phyloP scores from a whole-genome alignment of 208 protist species.

The Herpetomonas muscarum region DNA sequence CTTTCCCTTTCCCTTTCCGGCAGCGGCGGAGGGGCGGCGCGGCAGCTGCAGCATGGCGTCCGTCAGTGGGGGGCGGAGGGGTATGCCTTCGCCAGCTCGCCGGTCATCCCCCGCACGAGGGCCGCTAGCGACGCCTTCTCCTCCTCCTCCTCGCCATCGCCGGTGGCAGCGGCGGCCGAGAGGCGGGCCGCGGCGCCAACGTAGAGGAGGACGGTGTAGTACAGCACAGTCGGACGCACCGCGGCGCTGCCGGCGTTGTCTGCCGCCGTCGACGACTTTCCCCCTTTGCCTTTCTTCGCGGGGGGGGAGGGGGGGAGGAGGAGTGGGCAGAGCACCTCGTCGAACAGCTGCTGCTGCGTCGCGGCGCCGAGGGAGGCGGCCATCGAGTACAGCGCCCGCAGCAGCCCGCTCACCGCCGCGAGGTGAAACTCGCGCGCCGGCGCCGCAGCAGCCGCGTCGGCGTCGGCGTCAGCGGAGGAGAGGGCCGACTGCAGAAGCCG shows the following conservation, averaged over 20 bases:
- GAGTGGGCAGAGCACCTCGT: conserved; percentile 17
- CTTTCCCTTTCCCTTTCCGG: background rate
- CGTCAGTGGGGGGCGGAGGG: no score
- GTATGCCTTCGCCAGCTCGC: no score
- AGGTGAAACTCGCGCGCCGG: conserved; percentile 6
- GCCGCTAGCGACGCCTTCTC: no score
- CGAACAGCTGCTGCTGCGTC: conserved; percentile 15
- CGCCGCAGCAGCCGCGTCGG: background rate
- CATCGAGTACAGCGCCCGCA: conserved; percentile 29
- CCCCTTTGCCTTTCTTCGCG: background rate
- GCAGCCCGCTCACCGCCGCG: conserved; percentile 11
- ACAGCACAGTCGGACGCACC: conserved; percentile 21
- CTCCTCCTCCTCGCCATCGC: conserved; percentile 6
- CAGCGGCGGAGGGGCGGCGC: no score
- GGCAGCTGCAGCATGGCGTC: no score
- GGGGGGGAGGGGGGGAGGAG: background rate
- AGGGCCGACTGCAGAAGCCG: conserved; percentile 9
- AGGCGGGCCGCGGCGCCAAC: conserved; percentile 12
- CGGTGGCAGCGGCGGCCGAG: background rate
- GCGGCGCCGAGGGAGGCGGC: conserved; percentile 5
- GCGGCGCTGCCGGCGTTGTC: background rate
- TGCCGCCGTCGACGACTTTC: conserved; percentile 8
- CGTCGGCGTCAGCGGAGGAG: background rate
- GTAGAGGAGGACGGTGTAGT: conserved; percentile 40
- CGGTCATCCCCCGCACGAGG: no score